Evolutionary conservation across 306 rosid species (phyloP).

Genomic region (Cicer arietinum): DNA sequence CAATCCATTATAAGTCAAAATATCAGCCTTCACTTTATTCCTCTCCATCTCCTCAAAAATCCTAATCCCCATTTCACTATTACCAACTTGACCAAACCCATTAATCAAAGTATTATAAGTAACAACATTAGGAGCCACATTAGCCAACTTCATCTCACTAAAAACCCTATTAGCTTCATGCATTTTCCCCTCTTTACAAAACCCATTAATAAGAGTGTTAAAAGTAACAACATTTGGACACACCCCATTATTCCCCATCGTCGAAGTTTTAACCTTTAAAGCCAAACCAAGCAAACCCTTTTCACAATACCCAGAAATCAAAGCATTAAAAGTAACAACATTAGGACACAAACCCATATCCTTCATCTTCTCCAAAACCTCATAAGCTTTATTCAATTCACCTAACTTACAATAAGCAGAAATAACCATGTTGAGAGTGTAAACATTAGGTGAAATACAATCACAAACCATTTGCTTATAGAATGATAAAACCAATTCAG

Average conservation of each 20-base stretch:
- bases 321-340: constrained; percentile 64
- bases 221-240: constrained; percentile 65
- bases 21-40: constrained; percentile 65
- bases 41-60: constrained; percentile 78
- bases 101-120: constrained; percentile 78
- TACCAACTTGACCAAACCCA: constrained; percentile 69
- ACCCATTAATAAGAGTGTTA: constrained; percentile 72
- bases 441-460: constrained; percentile 64
- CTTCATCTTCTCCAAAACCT: constrained; percentile 64
- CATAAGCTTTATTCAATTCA: constrained; percentile 61
- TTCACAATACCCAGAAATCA: constrained; percentile 76
- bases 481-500: constrained; percentile 61
- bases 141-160: constrained; percentile 65
- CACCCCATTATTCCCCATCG: constrained; percentile 65
- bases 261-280: constrained; percentile 59
- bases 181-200: constrained; percentile 72
- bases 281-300: constrained; percentile 69
- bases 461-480: constrained; percentile 56
- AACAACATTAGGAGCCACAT: constrained; percentile 66
- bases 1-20: constrained; percentile 79
- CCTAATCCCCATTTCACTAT: constrained; percentile 61
- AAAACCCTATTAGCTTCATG: constrained; percentile 71
- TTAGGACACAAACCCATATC: constrained; percentile 72
- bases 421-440: constrained; percentile 76
- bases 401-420: constrained; percentile 70